Base-by-base conservation (phyloP, 225 moss, liverwort and hornwort genomes). In the Bryum argenteum region DNA sequence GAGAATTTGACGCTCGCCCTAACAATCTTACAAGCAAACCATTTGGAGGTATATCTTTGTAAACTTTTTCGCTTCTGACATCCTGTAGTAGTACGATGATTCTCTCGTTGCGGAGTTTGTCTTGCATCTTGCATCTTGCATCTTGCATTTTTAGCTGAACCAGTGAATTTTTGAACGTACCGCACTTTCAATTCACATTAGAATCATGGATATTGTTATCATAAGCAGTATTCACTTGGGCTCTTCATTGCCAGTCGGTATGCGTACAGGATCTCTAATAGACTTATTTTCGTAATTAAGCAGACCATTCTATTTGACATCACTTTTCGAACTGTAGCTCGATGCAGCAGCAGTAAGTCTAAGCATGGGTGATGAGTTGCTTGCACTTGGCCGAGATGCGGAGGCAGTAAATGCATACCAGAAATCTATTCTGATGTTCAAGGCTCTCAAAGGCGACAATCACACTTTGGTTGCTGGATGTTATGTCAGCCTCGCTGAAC, bases 341-440 rank as follows among this genome's bases (percentile, higher is more conserved):
- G 98, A 98, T 73, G 91, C 92, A 54, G 94, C 98, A 66, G 85
- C 90, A 41, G 91, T 98, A 58, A 91, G 90, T 79, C 74, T 88
- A 14, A 89, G 81, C 66, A 92, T 94, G 39, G 98, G 98, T 18
- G 98, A 98, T 69, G 87, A 85, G n/a, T 87, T 91, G 11, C 76
- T 92, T 24, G 87, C 88, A 2, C 75, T 98, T 69, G 88, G 89
- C 57, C 88, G 92, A 58, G 91, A 94, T 69, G 75, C 83, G 0
- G 94, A 98, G 58, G 91, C 94, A 60, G 88, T 92, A 12, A 77
- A 77, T 42, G 85, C 98, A 12, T 98, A 98, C 62, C 98, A 98
- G 69, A 94, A 98, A 78, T 88, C 98, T 38, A 81, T 94, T 14
- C 75, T 89, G 54, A 88, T 89, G 58, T 94, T 98, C 73, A 98